Base-by-base conservation (phyloP, 306 rosid genomes). In the Echinosophora koreensis region DNA sequence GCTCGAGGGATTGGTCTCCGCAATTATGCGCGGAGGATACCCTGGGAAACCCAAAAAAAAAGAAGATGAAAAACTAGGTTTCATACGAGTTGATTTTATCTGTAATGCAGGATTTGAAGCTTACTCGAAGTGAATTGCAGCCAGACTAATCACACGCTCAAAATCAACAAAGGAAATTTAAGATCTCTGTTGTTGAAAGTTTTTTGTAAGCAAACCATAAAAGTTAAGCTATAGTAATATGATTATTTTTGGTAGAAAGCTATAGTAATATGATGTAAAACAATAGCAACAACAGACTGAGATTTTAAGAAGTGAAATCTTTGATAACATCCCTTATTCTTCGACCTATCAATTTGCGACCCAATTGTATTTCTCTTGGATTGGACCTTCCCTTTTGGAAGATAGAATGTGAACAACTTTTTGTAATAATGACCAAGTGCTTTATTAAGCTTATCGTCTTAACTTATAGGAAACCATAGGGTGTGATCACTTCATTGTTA, bases 291-390 rank as follows among this genome's bases (percentile, higher is more conserved):
- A 10, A 22, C 22, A 71, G 67, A 72, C 62, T 41, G 65, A 79
- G 37, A 75, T 64, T 71, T 74, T 69, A 69, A 74, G 73, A 80
- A 17, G 41, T 57, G 38, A 34, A 60, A 69, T 61, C 81, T 44
- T 79, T 51, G 82, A 78, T 51, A 70, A 49, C 39, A 74, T 79
- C 82, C 38, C 32, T 62, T 16, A 18, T 6, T 67, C 54, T 67
- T 66, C 37, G 79, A 81, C 81, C 71, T 68, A 68, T 63, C 22
- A 49, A 44, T 38, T 22, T 56, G 54, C 58, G 71, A 77, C 80
- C 32, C 42, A 50, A 39, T 39, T 39, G 11, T 70, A 0, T 10
- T 0, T 60, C 13, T 32, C 6, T 2, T 62, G 39, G 41, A 30
- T 1, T 22, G 22, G 22, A 22, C 71, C 18, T 58, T 59, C 46